Evolutionary conservation across 1,284 basidiomycete genomes (phyloP).

Genomic region (Coniophora puteana): DNA sequence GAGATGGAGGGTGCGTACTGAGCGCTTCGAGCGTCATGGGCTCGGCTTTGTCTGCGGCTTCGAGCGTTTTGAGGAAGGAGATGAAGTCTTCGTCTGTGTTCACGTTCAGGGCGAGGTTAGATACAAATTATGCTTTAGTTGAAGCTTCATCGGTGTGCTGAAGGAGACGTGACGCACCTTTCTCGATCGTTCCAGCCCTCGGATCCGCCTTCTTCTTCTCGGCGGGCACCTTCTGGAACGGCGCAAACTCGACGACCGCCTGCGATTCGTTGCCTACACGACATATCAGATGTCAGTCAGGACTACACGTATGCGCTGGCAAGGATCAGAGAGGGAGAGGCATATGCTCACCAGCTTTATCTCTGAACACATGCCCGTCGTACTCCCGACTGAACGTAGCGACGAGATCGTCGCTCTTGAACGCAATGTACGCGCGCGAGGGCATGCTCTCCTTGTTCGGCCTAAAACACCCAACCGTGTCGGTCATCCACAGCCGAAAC

Average conservation of each 20-base stretch:
- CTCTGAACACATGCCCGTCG: constrained; percentile 89
- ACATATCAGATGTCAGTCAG: constrained; percentile 1
- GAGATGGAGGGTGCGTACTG: constrained; percentile 45
- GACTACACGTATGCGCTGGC: constrained; percentile 2
- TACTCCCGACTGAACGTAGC: constrained; percentile 81
- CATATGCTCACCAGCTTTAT: constrained; percentile 83
- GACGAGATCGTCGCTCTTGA: constrained; percentile 72
- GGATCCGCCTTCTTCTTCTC: constrained; percentile 65
- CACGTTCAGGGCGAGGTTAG: no score
- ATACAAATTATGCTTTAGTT: background rate
- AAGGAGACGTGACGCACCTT: constrained; percentile 12
- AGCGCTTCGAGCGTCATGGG: constrained; percentile 59
- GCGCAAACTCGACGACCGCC: constrained; percentile 92
- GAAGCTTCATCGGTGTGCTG: background rate
- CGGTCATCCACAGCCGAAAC: constrained; percentile 1
- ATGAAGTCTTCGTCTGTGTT: constrained; percentile 72
- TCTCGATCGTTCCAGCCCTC: constrained; percentile 29
- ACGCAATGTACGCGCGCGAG: constrained; percentile 91
- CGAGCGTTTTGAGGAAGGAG: constrained; percentile 72
- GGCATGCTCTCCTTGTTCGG: constrained; percentile 78
- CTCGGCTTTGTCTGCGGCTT: constrained; percentile 48
- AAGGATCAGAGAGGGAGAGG: no score
- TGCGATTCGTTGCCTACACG: constrained; percentile 77
- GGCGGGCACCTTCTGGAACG: constrained; percentile 81
- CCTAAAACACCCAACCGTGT: constrained; percentile 30